phyloP scores from a whole-genome alignment of 2,329 filamentous ascomycete genomes.

The Pyrenophora tritici-repentis region DNA sequence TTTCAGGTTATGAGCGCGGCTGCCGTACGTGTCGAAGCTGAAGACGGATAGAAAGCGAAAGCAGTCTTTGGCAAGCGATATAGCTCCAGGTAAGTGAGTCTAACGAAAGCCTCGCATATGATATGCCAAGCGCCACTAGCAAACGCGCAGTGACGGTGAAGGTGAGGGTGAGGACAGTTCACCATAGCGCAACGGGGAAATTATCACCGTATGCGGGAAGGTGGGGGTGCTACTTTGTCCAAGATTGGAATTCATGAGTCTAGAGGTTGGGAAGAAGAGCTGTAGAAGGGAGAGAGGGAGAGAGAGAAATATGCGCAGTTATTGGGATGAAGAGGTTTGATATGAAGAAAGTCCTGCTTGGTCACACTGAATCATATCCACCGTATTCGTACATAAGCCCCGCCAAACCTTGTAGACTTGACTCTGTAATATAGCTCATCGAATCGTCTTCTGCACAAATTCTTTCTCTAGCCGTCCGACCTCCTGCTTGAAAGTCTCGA shows the following conservation, averaged over 20 bases:
- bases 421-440: conserved; percentile 31
- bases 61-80: too few relatives aligned
- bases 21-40: background rate
- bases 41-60: background rate
- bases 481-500: conserved; percentile 87
- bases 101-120: too few relatives aligned
- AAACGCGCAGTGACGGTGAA: background rate
- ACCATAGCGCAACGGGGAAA: too few relatives aligned
- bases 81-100: too few relatives aligned
- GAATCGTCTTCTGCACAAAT: conserved; percentile 83
- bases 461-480: conserved; percentile 82
- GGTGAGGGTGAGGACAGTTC: too few relatives aligned
- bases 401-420: background rate
- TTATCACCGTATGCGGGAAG: background rate
- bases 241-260: too few relatives aligned
- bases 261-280: too few relatives aligned
- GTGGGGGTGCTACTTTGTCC: background rate
- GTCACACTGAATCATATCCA: background rate
- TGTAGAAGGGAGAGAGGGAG: too few relatives aligned
- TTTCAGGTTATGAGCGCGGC: too few relatives aligned
- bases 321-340: background rate
- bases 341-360: background rate
- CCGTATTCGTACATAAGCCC: conserved; percentile 33
- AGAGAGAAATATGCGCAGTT: too few relatives aligned
- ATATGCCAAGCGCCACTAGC: too few relatives aligned